These are phyloP conservation scores for Avena sativa DNA, from an alignment of 176 grass and related monocot genomes.

Conservation along the genomic window DNA sequence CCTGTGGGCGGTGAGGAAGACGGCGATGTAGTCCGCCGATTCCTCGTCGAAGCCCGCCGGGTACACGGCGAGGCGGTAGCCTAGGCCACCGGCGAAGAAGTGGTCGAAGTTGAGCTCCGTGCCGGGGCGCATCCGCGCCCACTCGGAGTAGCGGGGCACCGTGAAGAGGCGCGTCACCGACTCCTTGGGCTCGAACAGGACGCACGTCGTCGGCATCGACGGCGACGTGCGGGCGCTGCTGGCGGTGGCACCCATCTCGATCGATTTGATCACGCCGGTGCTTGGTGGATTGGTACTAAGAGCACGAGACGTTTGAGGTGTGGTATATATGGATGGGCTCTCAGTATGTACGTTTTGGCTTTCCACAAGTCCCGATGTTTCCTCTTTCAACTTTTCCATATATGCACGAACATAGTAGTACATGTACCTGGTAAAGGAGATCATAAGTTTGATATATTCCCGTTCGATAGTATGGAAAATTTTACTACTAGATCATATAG, in stretches of 20 bases:
- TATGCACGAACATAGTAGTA: too few species aligned
- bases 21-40: background rate
- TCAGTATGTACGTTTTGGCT: too few species aligned
- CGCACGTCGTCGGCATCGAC: background rate
- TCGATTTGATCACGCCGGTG: too few species aligned
- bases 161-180: background rate
- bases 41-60: background rate
- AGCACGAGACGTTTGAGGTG: too few species aligned
- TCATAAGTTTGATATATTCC: too few species aligned
- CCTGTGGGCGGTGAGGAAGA: background rate
- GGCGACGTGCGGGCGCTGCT: background rate
- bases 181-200: background rate
- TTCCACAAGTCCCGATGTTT: too few species aligned
- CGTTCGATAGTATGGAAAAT: too few species aligned
- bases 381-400: too few species aligned
- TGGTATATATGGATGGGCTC: too few species aligned
- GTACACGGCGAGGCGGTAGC: background rate
- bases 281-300: too few species aligned
- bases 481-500: too few species aligned
- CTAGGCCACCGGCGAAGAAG: background rate
- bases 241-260: background rate
- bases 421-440: too few species aligned
- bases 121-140: slow-evolving; percentile 1
- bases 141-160: slow-evolving; percentile 1
- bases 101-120: background rate